Evolutionary conservation across 371 early-diverging fungal genomes (phyloP), one percentile per base, ranked within the genome.

Genomic region (Zychaea mexicana): DNA sequence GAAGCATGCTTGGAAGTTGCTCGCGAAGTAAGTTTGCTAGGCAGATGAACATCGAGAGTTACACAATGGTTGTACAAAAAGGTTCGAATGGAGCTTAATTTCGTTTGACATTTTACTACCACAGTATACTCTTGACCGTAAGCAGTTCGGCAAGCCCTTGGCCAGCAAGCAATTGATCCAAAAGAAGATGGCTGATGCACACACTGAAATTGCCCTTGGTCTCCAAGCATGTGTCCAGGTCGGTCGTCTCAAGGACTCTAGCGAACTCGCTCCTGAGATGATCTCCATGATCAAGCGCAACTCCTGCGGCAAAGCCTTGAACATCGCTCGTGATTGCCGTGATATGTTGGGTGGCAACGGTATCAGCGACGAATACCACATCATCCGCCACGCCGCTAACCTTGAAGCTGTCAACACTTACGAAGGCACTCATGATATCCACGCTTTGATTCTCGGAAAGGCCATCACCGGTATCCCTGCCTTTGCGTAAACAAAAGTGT

Each of bases 361-460:
- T 57, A 95, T 98, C 71, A 89, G 91, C 52, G 98, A 97, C 70
- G 98, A 98, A 71, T 98, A 97, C 81, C 96, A 96, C 70, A 93
- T 98, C 61, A 97, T 98, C 68, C 88, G 98, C 38, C 98, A 98
- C 68, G 89, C 95, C 60, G 91, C 91, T 78, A 98, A 98, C 79
- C 81, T 98, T 36, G 98, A 97, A 68, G 93, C 96, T 49, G 97
- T 96, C 45, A 96, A 96, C 79, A 98, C 99, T 6, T 98, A 98
- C 70, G 99, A 98, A 78, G 95, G 97, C 30, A 98, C 98, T 0
- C 92, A 95, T 65, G 98, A 97, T 74, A 87, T 98, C 42, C 99
- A 98, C 70, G 92, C 97, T 27, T 81, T 98, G 58, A 97, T 98
- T 61, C 73, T 98, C 32, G 99, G 98, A 54, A 86, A 96, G 47